Base-by-base conservation (phyloP, 164 flowering plant genomes). In the Stephania japonica region DNA sequence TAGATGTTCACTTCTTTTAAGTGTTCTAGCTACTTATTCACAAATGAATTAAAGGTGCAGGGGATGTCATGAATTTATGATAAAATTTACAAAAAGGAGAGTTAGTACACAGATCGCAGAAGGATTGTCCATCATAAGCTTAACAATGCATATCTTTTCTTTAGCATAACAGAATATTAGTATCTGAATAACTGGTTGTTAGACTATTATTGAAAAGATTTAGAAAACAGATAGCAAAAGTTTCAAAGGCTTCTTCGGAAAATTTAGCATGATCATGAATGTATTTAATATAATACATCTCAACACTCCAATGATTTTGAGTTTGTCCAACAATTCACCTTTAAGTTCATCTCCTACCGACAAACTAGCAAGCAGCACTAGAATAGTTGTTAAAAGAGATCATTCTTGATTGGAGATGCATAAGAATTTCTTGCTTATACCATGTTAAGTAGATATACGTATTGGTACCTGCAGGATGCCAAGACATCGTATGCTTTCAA, bases 391-490 rank as follows among this genome's bases (percentile, higher is more conserved):
- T 41, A 21, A 26, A 65, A 65, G 16, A 65, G 13, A 14, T 41
- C 7, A 49, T 7, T 18, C 21, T 42, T 19, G 43, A 43, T 42
- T 24, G 0, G 4, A 23, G 1, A 16, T 7, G 0, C 12, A 47
- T 9, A 64, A 25, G 41, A 16, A 4, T 7, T 4, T 4, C 49
- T 25, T 8, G 18, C 7, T 42, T 4, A 1, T 8, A 64, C 32
- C 13, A 72, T 19, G n/a, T 66, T 41, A 27, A 68, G 41, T 53
- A 4, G 4, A 65, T 23, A 72, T 64, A 70, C 12, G 32, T 21
- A 65, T 59, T 42, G 47, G n/a, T 64, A 87, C 95, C 92, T 90
- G 92, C 73, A 89, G 77, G 81, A 90, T 86, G 64, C 95, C 95
- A 71, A 87, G 78, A 87, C 85, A 85, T 2, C 95, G 85, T 70